Conservation (phyloP, 495 filamentous ascomycete genomes). For the Aspergillus nidulans region DNA sequence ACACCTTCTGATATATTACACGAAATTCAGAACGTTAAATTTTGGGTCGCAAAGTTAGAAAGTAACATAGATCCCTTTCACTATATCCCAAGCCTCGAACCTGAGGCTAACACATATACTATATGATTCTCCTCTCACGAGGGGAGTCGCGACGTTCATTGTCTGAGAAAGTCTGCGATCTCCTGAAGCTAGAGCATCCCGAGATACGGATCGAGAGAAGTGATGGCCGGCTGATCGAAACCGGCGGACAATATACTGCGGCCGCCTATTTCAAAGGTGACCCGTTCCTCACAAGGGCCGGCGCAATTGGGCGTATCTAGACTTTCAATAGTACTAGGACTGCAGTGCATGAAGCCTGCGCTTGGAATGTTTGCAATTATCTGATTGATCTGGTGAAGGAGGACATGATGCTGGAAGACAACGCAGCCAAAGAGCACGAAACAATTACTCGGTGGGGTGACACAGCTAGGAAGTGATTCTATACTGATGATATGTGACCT, state of each 20-base stretch:
- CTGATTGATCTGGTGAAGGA: constrained; percentile 28
- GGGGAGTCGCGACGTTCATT: not conserved
- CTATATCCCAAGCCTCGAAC: not conserved
- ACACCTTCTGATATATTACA: constrained; percentile 10
- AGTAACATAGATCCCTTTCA: constrained; percentile 14
- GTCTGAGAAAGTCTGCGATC: constrained; percentile 22
- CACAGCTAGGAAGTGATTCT: not conserved
- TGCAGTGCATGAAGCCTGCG: constrained; percentile 20
- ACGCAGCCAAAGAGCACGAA: not conserved
- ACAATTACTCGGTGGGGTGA: not conserved
- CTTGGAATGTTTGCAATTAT: constrained; percentile 22
- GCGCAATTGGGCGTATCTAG: constrained; percentile 21
- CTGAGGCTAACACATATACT: not conserved
- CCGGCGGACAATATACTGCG: constrained; percentile 12
- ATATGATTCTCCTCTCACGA: not conserved
- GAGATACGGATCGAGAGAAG: constrained; percentile 13
- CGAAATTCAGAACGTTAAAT: constrained; percentile 1
- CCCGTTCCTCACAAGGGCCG: constrained; percentile 32
- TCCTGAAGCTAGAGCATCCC: constrained; percentile 20
- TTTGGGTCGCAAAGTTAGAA: constrained; percentile 13
- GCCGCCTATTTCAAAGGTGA: constrained; percentile 24
- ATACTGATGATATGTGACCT: not conserved
- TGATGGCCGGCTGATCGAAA: constrained; percentile 11
- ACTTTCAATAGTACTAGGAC: not conserved
- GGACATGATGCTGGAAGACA: constrained; percentile 17